These are phyloP conservation scores for Anethum foeniculum DNA, from an alignment of 140 eudicot species.

Conservation along the genomic window DNA sequence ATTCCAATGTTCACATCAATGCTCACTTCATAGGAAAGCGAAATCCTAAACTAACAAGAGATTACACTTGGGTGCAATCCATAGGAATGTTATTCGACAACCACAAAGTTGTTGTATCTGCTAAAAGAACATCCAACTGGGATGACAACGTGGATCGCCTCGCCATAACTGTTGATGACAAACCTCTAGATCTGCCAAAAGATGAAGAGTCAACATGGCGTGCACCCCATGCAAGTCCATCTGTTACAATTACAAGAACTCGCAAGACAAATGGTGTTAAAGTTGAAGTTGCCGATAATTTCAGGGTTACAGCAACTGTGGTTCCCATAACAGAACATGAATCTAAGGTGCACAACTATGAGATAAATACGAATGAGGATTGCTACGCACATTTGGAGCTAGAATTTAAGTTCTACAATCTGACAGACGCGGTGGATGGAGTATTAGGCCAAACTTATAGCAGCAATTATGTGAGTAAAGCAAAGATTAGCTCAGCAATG, in stretches of 20 bases:
- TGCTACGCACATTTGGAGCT: constrained; percentile 81
- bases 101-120: constrained; percentile 48
- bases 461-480: constrained; percentile 46
- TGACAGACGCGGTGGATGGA: constrained; percentile 52
- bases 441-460: constrained; percentile 70
- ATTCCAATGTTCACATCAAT: constrained; percentile 69
- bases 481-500: constrained; percentile 55
- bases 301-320: constrained; percentile 46
- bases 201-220: constrained; percentile 28
- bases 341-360: constrained; percentile 56
- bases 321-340: constrained; percentile 53
- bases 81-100: constrained; percentile 51
- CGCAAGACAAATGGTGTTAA: constrained; percentile 29
- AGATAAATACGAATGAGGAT: constrained; percentile 44
- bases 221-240: constrained; percentile 18
- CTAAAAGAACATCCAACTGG: constrained; percentile 57
- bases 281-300: constrained; percentile 52
- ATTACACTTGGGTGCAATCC: constrained; percentile 85
- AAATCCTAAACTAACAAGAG: constrained; percentile 51
- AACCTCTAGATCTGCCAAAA: constrained; percentile 24
- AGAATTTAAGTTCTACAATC: constrained; percentile 55
- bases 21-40: constrained; percentile 74
- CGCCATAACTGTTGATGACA: constrained; percentile 27
- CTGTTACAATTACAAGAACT: constrained; percentile 36
- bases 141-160: constrained; percentile 52